These are phyloP conservation scores for Cucurbitaria berberidis DNA, from an alignment of 2,329 filamentous ascomycete genomes.

Conservation along the genomic window DNA sequence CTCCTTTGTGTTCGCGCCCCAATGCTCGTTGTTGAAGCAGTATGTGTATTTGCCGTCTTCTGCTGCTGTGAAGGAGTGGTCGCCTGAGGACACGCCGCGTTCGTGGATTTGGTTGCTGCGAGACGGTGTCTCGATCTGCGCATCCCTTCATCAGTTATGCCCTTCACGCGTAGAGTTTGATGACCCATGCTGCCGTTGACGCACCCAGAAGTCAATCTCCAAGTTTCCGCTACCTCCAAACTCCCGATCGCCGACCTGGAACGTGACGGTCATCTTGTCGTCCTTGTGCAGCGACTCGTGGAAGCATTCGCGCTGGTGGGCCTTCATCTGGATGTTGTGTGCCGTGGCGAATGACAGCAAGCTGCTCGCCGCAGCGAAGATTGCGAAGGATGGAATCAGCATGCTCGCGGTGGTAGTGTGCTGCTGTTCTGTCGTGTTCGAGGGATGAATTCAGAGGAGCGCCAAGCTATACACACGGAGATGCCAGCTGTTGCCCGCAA, in stretches of 20 bases:
- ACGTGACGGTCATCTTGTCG: slow-evolving; percentile 98
- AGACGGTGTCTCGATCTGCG: slow-evolving; percentile 77
- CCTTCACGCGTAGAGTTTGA: too few relatives aligned
- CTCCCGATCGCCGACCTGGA: slow-evolving; percentile 96
- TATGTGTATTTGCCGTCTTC: slow-evolving; percentile 90
- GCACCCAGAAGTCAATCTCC: slow-evolving; percentile 97
- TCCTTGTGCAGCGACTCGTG: slow-evolving; percentile 90
- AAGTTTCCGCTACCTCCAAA: slow-evolving; percentile 94
- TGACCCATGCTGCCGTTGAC: slow-evolving; percentile 1
- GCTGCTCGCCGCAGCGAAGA: slow-evolving; percentile 57
- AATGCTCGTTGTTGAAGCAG: slow-evolving; percentile 99
- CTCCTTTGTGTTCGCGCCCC: slow-evolving; percentile 95
- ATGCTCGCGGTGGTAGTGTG: slow-evolving; percentile 30
- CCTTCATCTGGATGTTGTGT: slow-evolving; percentile 94
- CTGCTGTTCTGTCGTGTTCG: slow-evolving; percentile 18
- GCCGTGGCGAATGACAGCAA: slow-evolving; percentile 71
- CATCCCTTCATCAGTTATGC: slow-evolving; percentile 8
- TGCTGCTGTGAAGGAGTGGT: slow-evolving; percentile 87
- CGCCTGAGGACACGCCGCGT: slow-evolving; percentile 82
- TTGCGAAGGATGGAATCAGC: slow-evolving; percentile 45
- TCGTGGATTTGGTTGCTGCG: slow-evolving; percentile 80
- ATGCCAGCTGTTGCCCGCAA: slow-evolving; percentile 43
- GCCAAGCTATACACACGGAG: slow-evolving; percentile 29
- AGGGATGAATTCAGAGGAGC: slow-evolving; percentile 9
- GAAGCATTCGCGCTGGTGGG: slow-evolving; percentile 96